Evolutionary conservation across 1,139 yeast genomes (phyloP).

Genomic region (Sugiyamaella castrensis): DNA sequence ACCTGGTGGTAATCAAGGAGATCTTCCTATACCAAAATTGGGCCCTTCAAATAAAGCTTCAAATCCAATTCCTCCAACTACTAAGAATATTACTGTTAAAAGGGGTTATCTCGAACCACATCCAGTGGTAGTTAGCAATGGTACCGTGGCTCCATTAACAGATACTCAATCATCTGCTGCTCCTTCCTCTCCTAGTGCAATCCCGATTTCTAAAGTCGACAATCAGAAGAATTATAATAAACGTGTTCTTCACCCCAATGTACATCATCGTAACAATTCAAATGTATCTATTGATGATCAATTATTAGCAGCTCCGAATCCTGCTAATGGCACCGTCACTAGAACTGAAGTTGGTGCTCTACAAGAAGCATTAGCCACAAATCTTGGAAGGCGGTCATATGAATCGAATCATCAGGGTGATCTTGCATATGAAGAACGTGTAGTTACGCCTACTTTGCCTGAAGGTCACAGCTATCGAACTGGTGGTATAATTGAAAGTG

Average conservation of each 20-base stretch:
- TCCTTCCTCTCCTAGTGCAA: too few relatives aligned
- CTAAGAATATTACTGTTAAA: slow-evolving; percentile 47
- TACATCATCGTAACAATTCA: not conserved
- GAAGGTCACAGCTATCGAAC: slow-evolving; percentile 38
- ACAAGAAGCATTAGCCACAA: slow-evolving; percentile 24
- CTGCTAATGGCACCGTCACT: slow-evolving; percentile 45
- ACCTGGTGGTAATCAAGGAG: slow-evolving; percentile 10
- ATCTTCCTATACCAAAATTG: slow-evolving; percentile 30
- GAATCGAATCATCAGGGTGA: slow-evolving; percentile 18
- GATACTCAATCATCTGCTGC: not conserved
- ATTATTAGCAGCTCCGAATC: slow-evolving; percentile 12
- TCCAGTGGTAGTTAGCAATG: not conserved
- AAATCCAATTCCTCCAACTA: slow-evolving; percentile 73
- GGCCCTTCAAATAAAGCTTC: slow-evolving; percentile 64
- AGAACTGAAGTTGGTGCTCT: slow-evolving; percentile 52
- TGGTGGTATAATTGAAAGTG: slow-evolving; percentile 79
- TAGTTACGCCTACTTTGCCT: slow-evolving; percentile 17
- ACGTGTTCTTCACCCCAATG: not conserved
- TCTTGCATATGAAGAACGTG: slow-evolving; percentile 19
- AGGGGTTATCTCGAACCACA: slow-evolving; percentile 15
- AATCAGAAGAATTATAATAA: not conserved
- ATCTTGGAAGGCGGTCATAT: slow-evolving; percentile 8
- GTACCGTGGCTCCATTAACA: slow-evolving; percentile 1
- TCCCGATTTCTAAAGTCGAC: too few relatives aligned
- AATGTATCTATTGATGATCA: slow-evolving; percentile 7